Evolutionary conservation across 2,329 filamentous ascomycete species (phyloP), one percentile per base, ranked within the genome.

Genomic region (Colletotrichum cereale): DNA sequence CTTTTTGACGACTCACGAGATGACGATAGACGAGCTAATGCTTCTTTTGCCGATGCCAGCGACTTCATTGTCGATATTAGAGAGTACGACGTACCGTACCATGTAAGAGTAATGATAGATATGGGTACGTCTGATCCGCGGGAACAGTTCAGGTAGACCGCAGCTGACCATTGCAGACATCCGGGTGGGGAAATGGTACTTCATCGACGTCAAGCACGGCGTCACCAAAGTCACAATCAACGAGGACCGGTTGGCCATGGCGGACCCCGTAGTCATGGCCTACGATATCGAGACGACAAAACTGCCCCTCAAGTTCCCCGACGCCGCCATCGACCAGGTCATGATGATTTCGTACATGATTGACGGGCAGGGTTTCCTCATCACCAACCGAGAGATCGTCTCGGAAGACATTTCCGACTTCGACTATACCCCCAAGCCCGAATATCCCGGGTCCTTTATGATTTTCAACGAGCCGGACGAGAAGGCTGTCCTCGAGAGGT

Each of bases 321-420:
- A 99, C 79, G 92, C 96, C 2, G 89, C 95, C 5, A 92, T 97
- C 74, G 96, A 99, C 83, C 96, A 97, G 80, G 92, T 99, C 79
- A 99, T 99, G 95, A 99, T 99, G 96, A 96, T 99, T 80, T 99
- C 97, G 40, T 99, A 99, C 85, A 99, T 99, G 97, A 98, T 99
- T 77, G 96, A 99, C 77, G 97, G 96, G 0, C 95, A 97, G 82
- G 96, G 96, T 5, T 99, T 98, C 77, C 86, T 99, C 44, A 98
- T 99, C 81, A 99, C 96, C 6, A 99, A 99, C 79, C 91, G 97
- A 77, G 95, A 98, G 79, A 97, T 99, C 72, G 95, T 99, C 12
- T 97, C 96, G 0, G 96, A 99, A 81, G 95, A 99, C 78, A 99
- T 99, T 80, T 88, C 92, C 68, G 96, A 99, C 80, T 99, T 99